phyloP scores from a whole-genome alignment of 805 yeast species.

The Cyberlindnera sargentensis region DNA sequence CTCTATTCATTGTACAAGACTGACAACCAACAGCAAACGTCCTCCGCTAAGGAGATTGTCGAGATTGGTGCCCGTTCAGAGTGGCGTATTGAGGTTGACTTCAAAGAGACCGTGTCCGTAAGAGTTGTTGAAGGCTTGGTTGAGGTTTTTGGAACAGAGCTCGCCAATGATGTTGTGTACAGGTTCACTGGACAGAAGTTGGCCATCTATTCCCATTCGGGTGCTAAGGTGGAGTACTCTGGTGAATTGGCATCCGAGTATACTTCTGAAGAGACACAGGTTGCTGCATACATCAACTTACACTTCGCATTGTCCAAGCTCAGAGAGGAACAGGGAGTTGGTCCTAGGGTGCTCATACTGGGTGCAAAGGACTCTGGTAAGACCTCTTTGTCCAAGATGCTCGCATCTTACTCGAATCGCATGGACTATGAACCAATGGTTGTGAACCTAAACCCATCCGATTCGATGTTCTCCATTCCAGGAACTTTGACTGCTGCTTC shows the following conservation, averaged over 20 bases:
- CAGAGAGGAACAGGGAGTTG: constrained; percentile 27
- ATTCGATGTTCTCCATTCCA: constrained; percentile 68
- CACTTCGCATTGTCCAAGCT: constrained; percentile 69
- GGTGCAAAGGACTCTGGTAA: constrained; percentile 78
- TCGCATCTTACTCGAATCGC: constrained; percentile 72
- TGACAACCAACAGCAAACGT: constrained; percentile 1
- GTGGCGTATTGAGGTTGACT: constrained; percentile 71
- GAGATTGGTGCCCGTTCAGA: constrained; percentile 38
- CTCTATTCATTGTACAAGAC: background rate
- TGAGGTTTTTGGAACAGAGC: constrained; percentile 90
- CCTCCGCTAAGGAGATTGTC: constrained; percentile 7
- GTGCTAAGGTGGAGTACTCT: constrained; percentile 43
- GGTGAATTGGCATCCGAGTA: constrained; percentile 48
- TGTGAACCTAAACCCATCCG: constrained; percentile 73
- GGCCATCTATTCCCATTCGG: constrained; percentile 55
- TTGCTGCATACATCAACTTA: constrained; percentile 56
- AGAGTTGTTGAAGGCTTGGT: constrained; percentile 63
- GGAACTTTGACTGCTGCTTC: constrained; percentile 84
- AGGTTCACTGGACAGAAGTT: constrained; percentile 47
- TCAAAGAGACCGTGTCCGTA: constrained; percentile 41
- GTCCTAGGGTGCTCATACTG: constrained; percentile 51
- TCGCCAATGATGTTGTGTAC: constrained; percentile 64
- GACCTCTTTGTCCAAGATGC: constrained; percentile 60
- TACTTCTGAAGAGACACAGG: constrained; percentile 62
- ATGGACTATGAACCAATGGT: constrained; percentile 61